These are phyloP conservation scores for Aspergillus sp. DNA, from an alignment of 2,329 filamentous ascomycete genomes.

Conservation along the genomic window DNA sequence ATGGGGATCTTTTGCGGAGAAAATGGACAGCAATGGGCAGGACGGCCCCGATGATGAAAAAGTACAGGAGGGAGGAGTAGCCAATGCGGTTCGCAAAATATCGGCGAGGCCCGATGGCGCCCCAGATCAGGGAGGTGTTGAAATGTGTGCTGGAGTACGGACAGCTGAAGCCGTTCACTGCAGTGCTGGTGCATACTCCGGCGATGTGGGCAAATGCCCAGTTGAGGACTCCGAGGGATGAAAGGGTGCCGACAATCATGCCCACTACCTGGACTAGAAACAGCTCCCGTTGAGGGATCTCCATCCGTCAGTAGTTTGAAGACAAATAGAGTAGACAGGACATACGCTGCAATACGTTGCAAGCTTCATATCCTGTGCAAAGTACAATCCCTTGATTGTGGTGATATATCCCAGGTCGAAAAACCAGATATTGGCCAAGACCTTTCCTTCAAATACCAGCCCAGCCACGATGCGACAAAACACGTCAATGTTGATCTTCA, in stretches of 20 bases:
- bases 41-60: constrained; percentile 65
- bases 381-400: constrained; percentile 26
- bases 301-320: constrained; percentile 23
- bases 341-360: constrained; percentile 24
- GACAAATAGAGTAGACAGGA: too few relatives aligned
- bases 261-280: constrained; percentile 51
- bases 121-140: constrained; percentile 69
- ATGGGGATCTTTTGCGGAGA: constrained; percentile 60
- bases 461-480: constrained; percentile 30
- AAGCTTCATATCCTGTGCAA: constrained; percentile 30
- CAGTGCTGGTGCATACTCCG: constrained; percentile 51
- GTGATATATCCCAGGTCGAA: constrained; percentile 26
- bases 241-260: constrained; percentile 45
- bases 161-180: constrained; percentile 58
- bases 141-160: constrained; percentile 58
- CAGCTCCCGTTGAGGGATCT: constrained; percentile 44
- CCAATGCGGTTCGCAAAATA: constrained; percentile 62
- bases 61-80: constrained; percentile 64
- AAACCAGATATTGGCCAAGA: constrained; percentile 33
- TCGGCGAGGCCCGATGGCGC: constrained; percentile 65
- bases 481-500: constrained; percentile 29
- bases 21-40: constrained; percentile 58
- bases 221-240: constrained; percentile 46
- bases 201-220: constrained; percentile 46
- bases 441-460: constrained; percentile 29